Percentiles rank a stretch among this genome's conserved stretches.
These are phyloP conservation scores for Colletotrichum neosansevieriae DNA, from an alignment of 2,329 filamentous ascomycete genomes.

Conservation along the genomic window DNA sequence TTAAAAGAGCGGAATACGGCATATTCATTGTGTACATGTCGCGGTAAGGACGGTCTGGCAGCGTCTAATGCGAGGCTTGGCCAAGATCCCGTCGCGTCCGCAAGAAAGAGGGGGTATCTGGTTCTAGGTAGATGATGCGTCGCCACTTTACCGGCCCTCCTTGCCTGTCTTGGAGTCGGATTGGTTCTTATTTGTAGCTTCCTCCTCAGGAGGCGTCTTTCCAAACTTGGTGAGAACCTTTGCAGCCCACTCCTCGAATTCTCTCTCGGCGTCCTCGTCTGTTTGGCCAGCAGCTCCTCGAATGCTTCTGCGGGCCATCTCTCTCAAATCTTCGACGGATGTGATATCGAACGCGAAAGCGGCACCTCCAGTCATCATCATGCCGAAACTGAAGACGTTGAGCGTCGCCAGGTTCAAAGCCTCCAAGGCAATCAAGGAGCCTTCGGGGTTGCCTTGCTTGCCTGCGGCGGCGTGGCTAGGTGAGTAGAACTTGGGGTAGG, in stretches of 20 bases:
- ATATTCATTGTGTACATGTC: conserved; percentile 38
- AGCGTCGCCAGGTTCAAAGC: conserved; percentile 89
- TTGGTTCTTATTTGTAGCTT: conserved; percentile 14
- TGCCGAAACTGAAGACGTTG: conserved; percentile 81
- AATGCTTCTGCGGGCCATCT: conserved; percentile 59
- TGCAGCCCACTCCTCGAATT: conserved; percentile 72
- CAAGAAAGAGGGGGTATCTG: conserved; percentile 10
- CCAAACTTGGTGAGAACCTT: conserved; percentile 66
- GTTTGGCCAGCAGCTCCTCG: conserved; percentile 48
- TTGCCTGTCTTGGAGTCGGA: conserved; percentile 35
- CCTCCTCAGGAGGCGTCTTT: conserved; percentile 44
- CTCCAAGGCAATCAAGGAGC: conserved; percentile 80
- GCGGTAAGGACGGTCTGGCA: conserved; percentile 11
- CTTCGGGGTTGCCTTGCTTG: conserved; percentile 65
- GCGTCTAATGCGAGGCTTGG: conserved; percentile 15
- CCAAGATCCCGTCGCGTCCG: conserved; percentile 15
- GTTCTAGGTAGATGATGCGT: conserved; percentile 30
- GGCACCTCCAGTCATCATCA: conserved; percentile 80
- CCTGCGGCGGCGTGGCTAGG: conserved; percentile 63
- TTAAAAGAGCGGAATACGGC: conserved; percentile 21
- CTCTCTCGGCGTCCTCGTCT: conserved; percentile 67
- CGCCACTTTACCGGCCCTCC: conserved; percentile 34
- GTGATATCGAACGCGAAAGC: conserved; percentile 84
- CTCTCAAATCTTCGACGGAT: conserved; percentile 73
- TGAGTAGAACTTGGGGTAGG: conserved; percentile 79